Evolutionary conservation across 306 rosid genomes (phyloP).

Genomic region (Calophaca sinica): DNA sequence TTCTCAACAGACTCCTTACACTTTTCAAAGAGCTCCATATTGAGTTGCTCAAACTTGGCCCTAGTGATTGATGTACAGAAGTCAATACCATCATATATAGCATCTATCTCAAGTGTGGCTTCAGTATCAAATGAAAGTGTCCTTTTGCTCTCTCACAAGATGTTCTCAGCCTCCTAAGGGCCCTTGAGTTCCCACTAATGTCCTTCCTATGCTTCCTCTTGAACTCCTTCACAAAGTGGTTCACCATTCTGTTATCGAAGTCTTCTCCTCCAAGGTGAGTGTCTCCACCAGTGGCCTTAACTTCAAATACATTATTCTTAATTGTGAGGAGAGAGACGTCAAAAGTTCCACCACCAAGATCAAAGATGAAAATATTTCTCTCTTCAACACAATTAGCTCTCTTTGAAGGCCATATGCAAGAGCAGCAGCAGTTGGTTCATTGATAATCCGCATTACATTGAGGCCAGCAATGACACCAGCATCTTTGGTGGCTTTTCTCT

Average conservation of each 20-base stretch:
- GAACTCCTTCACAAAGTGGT: slow-evolving; percentile 21
- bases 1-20: background rate
- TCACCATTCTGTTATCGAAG: slow-evolving; percentile 19
- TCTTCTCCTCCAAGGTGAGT: slow-evolving; percentile 49
- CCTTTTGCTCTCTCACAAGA: background rate
- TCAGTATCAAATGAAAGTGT: background rate
- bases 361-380: slow-evolving; percentile 14
- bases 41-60: background rate
- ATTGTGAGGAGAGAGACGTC: slow-evolving; percentile 64
- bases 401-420: background rate
- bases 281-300: slow-evolving; percentile 13
- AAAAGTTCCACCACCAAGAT: slow-evolving; percentile 25
- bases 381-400: background rate
- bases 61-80: background rate
- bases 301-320: slow-evolving; percentile 22
- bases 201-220: slow-evolving; percentile 32
- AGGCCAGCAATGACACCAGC: background rate
- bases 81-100: background rate
- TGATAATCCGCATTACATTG: background rate
- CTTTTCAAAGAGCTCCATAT: background rate
- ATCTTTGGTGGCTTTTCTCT: background rate
- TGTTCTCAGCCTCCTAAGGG: slow-evolving; percentile 1
- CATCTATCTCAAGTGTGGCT: background rate
- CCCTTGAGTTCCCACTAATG: slow-evolving; percentile 23
- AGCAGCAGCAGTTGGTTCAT: background rate